A percentile compares a stretch with the other conserved stretches of the same genome.
Conservation (phyloP, 148 eudicot genomes). For the Euryodendron excelsum region DNA sequence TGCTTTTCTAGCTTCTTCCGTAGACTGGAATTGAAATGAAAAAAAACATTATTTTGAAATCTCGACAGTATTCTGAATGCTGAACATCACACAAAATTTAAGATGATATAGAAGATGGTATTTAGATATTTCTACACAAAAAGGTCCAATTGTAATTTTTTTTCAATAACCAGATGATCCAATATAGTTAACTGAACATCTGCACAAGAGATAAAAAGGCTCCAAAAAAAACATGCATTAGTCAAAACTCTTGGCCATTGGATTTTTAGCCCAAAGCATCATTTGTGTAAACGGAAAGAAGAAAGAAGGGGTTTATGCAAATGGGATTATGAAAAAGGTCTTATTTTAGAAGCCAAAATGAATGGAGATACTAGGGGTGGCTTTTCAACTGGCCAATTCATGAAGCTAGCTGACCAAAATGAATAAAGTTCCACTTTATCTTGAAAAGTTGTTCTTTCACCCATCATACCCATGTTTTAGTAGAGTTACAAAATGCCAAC, state of each 20-base stretch:
- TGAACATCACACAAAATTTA: background rate
- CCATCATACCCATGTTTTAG: background rate
- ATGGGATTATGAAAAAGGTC: background rate
- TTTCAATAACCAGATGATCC: background rate
- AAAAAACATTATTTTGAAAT: background rate
- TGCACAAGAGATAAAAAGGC: background rate
- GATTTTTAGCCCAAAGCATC: background rate
- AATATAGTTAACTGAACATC: background rate
- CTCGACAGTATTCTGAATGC: background rate
- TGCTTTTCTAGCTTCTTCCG: slow-evolving; percentile 73
- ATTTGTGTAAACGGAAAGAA: background rate
- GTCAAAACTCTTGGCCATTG: background rate
- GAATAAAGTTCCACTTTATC: background rate
- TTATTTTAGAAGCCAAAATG: background rate
- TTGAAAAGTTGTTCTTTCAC: background rate
- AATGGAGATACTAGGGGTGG: background rate
- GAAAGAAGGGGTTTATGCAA: background rate
- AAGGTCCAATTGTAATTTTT: background rate
- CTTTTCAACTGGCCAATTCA: background rate
- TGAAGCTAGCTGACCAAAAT: background rate
- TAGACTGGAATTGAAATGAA: slow-evolving; percentile 40
- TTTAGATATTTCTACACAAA: background rate
- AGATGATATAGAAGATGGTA: background rate
- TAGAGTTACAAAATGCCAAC: background rate
- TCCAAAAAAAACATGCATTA: too few relatives aligned